These are phyloP conservation scores for Fusarium oligoseptatum DNA, from an alignment of 2,329 filamentous ascomycete genomes.

Conservation along the genomic window DNA sequence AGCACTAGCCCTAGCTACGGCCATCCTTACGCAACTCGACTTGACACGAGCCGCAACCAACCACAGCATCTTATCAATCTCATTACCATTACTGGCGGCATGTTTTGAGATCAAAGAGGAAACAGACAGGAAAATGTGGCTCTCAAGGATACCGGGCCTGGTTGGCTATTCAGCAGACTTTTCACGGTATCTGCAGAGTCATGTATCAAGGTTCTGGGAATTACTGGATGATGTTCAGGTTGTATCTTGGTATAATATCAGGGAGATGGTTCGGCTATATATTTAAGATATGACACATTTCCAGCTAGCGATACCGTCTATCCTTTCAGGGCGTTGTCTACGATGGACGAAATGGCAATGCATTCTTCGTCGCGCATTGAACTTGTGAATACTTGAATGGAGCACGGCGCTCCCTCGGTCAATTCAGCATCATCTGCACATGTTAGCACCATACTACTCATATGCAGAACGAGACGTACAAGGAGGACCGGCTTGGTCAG, in stretches of 20 bases:
- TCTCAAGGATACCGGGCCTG: neutral
- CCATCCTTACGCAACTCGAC: slow-evolving; percentile 43
- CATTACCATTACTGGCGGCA: slow-evolving; percentile 30
- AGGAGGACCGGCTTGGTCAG: slow-evolving; percentile 17
- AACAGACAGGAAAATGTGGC: slow-evolving; percentile 18
- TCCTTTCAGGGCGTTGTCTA: slow-evolving; percentile 15
- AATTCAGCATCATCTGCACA: slow-evolving; percentile 55
- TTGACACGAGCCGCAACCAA: slow-evolving; percentile 28
- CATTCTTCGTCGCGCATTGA: slow-evolving; percentile 63
- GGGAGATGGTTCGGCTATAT: neutral
- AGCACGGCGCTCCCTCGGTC: slow-evolving; percentile 59
- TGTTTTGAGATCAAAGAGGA: slow-evolving; percentile 41
- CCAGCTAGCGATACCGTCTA: neutral
- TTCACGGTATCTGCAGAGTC: neutral
- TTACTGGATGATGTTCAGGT: neutral
- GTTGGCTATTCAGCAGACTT: slow-evolving; percentile 4
- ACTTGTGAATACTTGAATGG: slow-evolving; percentile 61
- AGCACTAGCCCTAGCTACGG: slow-evolving; percentile 35
- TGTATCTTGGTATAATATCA: slow-evolving; percentile 5
- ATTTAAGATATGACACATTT: neutral
- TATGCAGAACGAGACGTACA: slow-evolving; percentile 8
- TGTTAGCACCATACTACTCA: neutral
- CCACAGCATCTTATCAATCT: neutral
- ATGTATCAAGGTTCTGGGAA: neutral
- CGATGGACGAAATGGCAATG: slow-evolving; percentile 38